Evolutionary conservation across 2,329 filamentous ascomycete species (phyloP), one percentile per base, ranked within the genome.

Genomic region (Alternaria infectoria): DNA sequence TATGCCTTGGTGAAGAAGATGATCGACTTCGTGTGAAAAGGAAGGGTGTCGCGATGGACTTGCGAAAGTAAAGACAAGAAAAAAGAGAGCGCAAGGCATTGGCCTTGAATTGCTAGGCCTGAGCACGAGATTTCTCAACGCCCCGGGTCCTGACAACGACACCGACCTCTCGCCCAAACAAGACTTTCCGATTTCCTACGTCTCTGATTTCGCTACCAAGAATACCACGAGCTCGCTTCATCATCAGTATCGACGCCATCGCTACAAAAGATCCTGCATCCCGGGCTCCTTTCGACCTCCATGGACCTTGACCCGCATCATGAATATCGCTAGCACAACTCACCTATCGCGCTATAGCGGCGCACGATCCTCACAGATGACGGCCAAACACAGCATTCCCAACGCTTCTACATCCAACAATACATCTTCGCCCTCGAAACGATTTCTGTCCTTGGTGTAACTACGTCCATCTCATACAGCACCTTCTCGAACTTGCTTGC

Each of bases 1-100:
- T 21, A 60, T 70, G 54, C 71, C 71, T 49, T 74, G 71, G 71
- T 74, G 62, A 71, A 59, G 70, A 19, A 21, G 26, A 45, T 6
- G 3, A 2, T 19, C 7, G 25, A 32, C 13, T 23, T 19, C 3
- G 15, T 11, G 25, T 11, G 43, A 36, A 5, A 9, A 44, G 8
- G 21, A 23, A 13, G 25, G 17, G 17, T 28, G 10, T 23, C 19
- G 25, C 2, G 30, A 40, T 9, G 12, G 3, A 5, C 30, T 52
- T 23, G 28, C 23, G 49, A 52, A 8, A 8, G 2, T 23, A n/a
- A 52, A 8, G 49, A 36, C 13, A 52, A 17, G 8, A 11, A 36
- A 10, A 11, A 36, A 6, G 19, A 52, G 49, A 36, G 15, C 13
- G 13, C 28, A 36, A 7, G 9, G 17, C 6, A 25, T n/a, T 13